Evolutionary conservation across 1,284 basidiomycete genomes (phyloP).

Genomic region (Ceratobasidium theobromae): DNA sequence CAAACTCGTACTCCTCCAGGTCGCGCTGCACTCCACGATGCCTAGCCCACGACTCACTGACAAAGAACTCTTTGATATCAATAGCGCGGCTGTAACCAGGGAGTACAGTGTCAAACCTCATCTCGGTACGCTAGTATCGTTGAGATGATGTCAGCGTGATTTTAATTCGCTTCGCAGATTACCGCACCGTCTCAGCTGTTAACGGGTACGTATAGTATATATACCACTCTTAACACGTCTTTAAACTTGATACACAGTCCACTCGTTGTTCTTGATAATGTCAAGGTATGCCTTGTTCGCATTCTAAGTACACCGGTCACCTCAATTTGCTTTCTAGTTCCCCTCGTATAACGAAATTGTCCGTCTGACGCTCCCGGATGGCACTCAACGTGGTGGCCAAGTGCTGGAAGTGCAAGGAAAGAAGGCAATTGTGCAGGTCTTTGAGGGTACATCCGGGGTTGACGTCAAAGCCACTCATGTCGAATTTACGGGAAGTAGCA

Average conservation of each 20-base stretch:
- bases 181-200: constrained; percentile 93
- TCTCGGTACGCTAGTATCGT: constrained; percentile 61
- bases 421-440: constrained; percentile 99
- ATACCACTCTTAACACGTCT: constrained; percentile 32
- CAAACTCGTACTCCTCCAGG: constrained; percentile 24
- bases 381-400: constrained; percentile 92
- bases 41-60: constrained; percentile 48
- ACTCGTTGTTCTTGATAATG: constrained; percentile 96
- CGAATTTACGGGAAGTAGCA: constrained; percentile 96
- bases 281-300: constrained; percentile 67
- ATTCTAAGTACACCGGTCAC: constrained; percentile 32
- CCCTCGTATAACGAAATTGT: constrained; percentile 99
- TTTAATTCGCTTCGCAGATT: constrained; percentile 59
- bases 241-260: constrained; percentile 55
- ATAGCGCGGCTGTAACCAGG: constrained; percentile 82
- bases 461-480: constrained; percentile 98
- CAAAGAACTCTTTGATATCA: constrained; percentile 76
- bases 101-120: constrained; percentile 87
- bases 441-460: constrained; percentile 97
- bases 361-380: constrained; percentile 93
- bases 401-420: constrained; percentile 98
- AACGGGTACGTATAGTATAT: constrained; percentile 67
- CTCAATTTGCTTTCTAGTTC: constrained; percentile 60
- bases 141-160: neutral
- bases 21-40: constrained; percentile 22